Conservation (phyloP, 2,329 filamentous ascomycete species). For the Botrytis sinoallii region DNA sequence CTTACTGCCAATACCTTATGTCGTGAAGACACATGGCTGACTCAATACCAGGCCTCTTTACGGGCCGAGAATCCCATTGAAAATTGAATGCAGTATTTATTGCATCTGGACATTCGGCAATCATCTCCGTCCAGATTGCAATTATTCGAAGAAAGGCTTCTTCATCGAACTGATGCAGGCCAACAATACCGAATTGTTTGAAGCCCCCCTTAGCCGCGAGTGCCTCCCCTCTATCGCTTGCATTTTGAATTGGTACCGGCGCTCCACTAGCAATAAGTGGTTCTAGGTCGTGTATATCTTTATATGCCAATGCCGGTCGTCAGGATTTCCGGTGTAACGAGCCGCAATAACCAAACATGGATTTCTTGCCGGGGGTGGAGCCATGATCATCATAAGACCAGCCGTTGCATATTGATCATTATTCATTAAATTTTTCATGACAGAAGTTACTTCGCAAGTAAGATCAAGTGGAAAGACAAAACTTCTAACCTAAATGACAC, state of each 20-base stretch:
- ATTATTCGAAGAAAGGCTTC: conserved; percentile 18
- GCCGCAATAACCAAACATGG: conserved; percentile 17
- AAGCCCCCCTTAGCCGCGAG: conserved; percentile 15
- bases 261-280: conserved; percentile 1
- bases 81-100: conserved; percentile 18
- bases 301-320: conserved; percentile 7
- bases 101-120: conserved; percentile 18
- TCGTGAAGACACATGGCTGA: conserved; percentile 18
- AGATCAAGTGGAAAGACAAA: conserved; percentile 36
- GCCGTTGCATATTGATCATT: conserved; percentile 10
- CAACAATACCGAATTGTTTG: conserved; percentile 18
- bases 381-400: conserved; percentile 20
- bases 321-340: conserved; percentile 7
- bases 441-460: conserved; percentile 32
- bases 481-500: conserved; percentile 33
- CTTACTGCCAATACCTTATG: conserved; percentile 16
- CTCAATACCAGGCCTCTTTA: conserved; percentile 10
- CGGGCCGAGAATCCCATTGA: conserved; percentile 16
- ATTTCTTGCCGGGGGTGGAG: conserved; percentile 10
- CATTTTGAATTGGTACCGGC: conserved; percentile 10
- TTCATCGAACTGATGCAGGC: conserved; percentile 14
- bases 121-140: conserved; percentile 16
- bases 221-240: conserved; percentile 16
- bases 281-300: background rate
- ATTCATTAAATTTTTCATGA: conserved; percentile 24